phyloP scores from a whole-genome alignment of 768 basidiomycete genomes.

The Amyloporia xantha region DNA sequence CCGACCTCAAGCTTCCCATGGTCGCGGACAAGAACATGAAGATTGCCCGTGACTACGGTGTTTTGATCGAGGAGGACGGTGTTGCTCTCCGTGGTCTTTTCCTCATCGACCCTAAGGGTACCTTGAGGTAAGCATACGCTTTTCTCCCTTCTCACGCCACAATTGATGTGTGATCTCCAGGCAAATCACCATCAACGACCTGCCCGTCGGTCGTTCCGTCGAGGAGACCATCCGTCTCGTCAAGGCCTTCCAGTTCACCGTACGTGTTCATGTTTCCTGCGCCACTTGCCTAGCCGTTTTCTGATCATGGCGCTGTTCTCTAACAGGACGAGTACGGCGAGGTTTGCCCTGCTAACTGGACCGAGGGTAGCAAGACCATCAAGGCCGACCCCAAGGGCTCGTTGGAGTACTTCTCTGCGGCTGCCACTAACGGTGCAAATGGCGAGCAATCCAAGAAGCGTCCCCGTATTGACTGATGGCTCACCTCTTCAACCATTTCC shows the following conservation, averaged over 20 bases:
- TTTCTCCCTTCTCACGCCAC: not conserved
- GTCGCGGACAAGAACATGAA: constrained; percentile 74
- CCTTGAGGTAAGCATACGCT: constrained; percentile 43
- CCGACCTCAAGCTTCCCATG: constrained; percentile 79
- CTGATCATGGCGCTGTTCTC: too few relatives aligned
- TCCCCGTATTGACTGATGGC: constrained; percentile 41
- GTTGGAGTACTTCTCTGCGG: constrained; percentile 61
- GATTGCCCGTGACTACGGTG: constrained; percentile 81
- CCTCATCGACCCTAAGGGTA: constrained; percentile 81
- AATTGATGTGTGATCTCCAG: constrained; percentile 26
- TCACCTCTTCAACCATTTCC: not conserved
- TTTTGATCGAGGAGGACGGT: constrained; percentile 83
- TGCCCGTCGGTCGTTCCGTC: constrained; percentile 92
- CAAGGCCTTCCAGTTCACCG: constrained; percentile 90
- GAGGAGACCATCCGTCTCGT: constrained; percentile 88
- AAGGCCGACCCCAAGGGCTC: constrained; percentile 70
- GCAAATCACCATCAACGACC: constrained; percentile 86
- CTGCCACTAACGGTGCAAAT: constrained; percentile 26
- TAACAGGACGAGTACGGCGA: constrained; percentile 80
- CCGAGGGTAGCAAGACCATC: constrained; percentile 73
- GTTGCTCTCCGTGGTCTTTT: constrained; percentile 84
- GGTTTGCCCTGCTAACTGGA: constrained; percentile 92
- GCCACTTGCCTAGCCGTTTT: not conserved
- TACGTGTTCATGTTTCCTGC: constrained; percentile 29
- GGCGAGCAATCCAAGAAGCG: constrained; percentile 48